Conservation (phyloP, 306 rosid genomes). For the Argentina anserina region DNA sequence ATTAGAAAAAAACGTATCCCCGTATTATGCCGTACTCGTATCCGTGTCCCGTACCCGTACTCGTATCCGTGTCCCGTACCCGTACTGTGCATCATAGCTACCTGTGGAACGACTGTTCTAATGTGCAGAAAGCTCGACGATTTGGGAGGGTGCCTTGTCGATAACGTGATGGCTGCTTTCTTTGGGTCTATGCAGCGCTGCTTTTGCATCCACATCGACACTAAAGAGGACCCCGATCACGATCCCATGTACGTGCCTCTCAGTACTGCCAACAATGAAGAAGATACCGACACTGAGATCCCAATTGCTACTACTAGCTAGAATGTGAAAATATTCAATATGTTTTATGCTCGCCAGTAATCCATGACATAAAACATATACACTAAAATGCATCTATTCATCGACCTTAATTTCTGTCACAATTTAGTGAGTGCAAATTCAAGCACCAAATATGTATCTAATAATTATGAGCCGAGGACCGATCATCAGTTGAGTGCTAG, state of each 20-base stretch:
- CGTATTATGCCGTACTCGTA: no score
- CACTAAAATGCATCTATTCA: background rate
- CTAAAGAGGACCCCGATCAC: constrained; percentile 5
- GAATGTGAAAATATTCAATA: background rate
- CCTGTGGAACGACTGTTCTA: background rate
- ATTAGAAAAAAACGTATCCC: no score
- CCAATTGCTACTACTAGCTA: background rate
- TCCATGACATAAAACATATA: background rate
- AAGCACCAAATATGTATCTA: background rate
- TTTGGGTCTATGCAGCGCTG: constrained; percentile 21
- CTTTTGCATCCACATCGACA: constrained; percentile 20
- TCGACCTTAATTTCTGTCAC: background rate
- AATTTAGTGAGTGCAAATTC: no score
- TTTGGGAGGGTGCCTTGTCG: constrained; percentile 14
- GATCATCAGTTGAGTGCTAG: background rate
- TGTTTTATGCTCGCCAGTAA: no score
- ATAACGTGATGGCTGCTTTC: constrained; percentile 9
- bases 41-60: no score
- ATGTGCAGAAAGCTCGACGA: constrained; percentile 6
- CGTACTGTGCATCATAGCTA: no score
- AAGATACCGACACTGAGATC: constrained; percentile 1
- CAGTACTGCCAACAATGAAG: background rate
- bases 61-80: no score
- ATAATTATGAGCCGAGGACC: background rate
- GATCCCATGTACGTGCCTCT: background rate